These are phyloP conservation scores for Hypomontagnella monticulosa DNA, from an alignment of 495 filamentous ascomycete genomes.

Conservation along the genomic window DNA sequence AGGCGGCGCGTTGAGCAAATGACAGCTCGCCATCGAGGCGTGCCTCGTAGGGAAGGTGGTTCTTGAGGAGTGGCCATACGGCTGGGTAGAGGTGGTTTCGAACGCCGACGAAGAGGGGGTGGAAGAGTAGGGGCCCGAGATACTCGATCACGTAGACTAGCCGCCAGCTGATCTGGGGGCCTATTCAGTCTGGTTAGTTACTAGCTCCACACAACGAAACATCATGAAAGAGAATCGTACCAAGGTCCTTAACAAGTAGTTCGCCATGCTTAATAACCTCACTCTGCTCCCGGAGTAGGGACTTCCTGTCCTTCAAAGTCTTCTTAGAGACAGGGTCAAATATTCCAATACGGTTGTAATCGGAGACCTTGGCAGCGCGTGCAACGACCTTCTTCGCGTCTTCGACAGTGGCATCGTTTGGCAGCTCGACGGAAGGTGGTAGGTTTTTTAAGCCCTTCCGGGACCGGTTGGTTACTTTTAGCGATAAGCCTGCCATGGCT, in stretches of 20 bases:
- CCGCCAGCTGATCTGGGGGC: slow-evolving; percentile 90
- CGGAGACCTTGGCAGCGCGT: slow-evolving; percentile 53
- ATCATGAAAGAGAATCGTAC: slow-evolving; percentile 57
- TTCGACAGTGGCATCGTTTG: slow-evolving; percentile 67
- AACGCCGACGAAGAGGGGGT: slow-evolving; percentile 74
- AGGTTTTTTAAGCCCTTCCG: slow-evolving; percentile 73
- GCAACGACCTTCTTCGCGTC: slow-evolving; percentile 63
- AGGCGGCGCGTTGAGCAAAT: slow-evolving; percentile 73
- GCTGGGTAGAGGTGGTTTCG: slow-evolving; percentile 78
- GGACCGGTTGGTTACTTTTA: slow-evolving; percentile 56
- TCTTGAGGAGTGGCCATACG: slow-evolving; percentile 57
- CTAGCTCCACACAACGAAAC: neutral
- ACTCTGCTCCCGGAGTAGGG: slow-evolving; percentile 64
- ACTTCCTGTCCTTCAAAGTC: slow-evolving; percentile 65
- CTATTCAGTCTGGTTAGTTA: slow-evolving; percentile 53
- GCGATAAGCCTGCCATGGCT: slow-evolving; percentile 49
- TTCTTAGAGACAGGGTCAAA: slow-evolving; percentile 75
- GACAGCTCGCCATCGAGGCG: slow-evolving; percentile 57
- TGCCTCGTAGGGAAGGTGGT: slow-evolving; percentile 44
- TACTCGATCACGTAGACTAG: slow-evolving; percentile 97
- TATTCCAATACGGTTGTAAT: slow-evolving; percentile 73
- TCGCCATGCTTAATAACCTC: slow-evolving; percentile 74
- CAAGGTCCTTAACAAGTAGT: slow-evolving; percentile 92
- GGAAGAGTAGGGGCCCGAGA: slow-evolving; percentile 90
- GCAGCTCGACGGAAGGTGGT: slow-evolving; percentile 71